Conservation (phyloP, 768 basidiomycete genomes). For the Lactarius deliciosus region DNA sequence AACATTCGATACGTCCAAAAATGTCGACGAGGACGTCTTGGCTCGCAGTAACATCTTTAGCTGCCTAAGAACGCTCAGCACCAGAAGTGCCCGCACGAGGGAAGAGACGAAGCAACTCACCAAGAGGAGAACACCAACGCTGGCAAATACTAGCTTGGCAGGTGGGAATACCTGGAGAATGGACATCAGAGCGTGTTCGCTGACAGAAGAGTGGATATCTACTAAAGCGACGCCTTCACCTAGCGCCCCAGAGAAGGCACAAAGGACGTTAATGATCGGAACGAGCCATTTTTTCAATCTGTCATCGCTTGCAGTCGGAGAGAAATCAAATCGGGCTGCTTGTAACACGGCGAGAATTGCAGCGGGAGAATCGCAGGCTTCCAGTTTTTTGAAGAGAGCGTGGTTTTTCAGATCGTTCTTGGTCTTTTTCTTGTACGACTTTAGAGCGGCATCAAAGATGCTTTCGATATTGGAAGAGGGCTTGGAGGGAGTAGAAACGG, state of each 20-base stretch:
- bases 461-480: neutral
- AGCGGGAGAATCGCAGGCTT: neutral
- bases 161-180: neutral
- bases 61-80: neutral
- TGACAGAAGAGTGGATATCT: neutral
- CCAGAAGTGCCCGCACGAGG: neutral
- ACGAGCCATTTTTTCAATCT: neutral
- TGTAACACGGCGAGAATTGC: neutral
- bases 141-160: neutral
- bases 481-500: neutral
- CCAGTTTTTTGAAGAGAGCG: neutral
- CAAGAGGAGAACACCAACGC: neutral
- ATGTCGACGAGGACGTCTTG: neutral
- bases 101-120: neutral
- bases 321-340: neutral
- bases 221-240: neutral
- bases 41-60: neutral
- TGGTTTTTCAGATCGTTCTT: neutral
- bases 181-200: neutral
- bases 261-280: neutral
- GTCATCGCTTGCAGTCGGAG: neutral
- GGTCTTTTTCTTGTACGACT: neutral
- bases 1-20: neutral
- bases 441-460: neutral
- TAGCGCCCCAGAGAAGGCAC: neutral